Evolutionary conservation across 1,284 basidiomycete species (phyloP).

Genomic region (Abortiporus biennis): DNA sequence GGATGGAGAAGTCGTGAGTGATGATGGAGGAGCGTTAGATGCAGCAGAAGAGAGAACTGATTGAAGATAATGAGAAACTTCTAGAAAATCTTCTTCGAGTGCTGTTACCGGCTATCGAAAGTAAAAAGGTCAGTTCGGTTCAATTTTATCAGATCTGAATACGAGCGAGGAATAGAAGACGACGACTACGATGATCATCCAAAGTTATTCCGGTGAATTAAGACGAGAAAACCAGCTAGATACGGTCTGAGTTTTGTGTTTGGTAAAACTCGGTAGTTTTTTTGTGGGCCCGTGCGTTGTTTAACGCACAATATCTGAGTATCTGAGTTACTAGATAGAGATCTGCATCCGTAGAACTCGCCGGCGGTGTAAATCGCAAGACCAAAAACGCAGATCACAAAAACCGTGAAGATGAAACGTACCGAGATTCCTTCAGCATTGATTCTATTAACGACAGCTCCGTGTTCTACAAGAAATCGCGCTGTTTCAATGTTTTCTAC

Average conservation of each 20-base stretch:
- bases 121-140: not conserved
- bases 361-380: too few relatives aligned
- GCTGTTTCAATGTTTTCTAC: conserved; percentile 81
- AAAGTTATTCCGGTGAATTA: too few relatives aligned
- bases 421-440: conserved; percentile 80
- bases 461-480: conserved; percentile 71
- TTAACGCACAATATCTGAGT: too few relatives aligned
- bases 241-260: too few relatives aligned
- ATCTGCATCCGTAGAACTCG: too few relatives aligned
- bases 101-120: conserved; percentile 61
- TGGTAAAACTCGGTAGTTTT: too few relatives aligned
- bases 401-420: conserved; percentile 22
- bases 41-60: conserved; percentile 6
- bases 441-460: conserved; percentile 57
- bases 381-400: too few relatives aligned
- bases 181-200: not conserved
- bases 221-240: too few relatives aligned
- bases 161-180: not conserved
- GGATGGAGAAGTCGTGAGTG: conserved; percentile 11
- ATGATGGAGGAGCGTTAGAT: conserved; percentile 10
- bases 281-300: too few relatives aligned
- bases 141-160: not conserved
- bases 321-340: too few relatives aligned
- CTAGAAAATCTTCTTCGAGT: conserved; percentile 76
- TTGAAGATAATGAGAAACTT: conserved; percentile 65